Conservation (phyloP, 306 rosid species). For the Crataegus laevigata region DNA sequence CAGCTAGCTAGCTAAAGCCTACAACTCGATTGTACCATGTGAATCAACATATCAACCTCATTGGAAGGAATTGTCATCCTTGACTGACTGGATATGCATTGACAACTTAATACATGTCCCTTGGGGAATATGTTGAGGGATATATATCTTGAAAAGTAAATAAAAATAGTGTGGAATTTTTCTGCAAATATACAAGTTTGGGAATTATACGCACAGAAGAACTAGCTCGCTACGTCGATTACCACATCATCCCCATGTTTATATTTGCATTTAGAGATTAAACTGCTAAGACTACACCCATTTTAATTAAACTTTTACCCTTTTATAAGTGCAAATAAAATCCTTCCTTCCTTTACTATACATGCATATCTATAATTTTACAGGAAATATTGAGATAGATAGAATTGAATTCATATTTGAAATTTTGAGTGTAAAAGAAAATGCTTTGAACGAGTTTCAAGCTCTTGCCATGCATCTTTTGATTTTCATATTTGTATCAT, state of each 20-base stretch:
- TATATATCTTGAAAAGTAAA: too few species aligned
- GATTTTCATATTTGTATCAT: too few species aligned
- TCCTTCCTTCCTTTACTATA: background rate
- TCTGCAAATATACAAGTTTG: background rate
- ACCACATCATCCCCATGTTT: background rate
- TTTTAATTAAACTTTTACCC: background rate
- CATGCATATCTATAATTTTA: too few species aligned
- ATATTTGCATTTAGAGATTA: background rate
- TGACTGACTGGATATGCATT: background rate
- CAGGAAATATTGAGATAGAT: too few species aligned
- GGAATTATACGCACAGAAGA: background rate
- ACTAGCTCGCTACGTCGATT: background rate
- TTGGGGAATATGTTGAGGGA: background rate
- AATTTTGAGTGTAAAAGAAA: too few species aligned
- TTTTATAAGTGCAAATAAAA: background rate
- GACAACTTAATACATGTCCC: background rate
- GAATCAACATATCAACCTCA: slow-evolving; percentile 6
- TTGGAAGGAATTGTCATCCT: background rate
- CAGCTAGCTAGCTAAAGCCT: background rate
- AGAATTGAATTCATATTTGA: too few species aligned
- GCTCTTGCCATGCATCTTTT: too few species aligned
- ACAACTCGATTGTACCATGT: background rate
- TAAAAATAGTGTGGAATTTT: too few species aligned
- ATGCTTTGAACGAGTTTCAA: too few species aligned
- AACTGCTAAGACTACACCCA: background rate